These are phyloP conservation scores for Colletotrichum truncatum DNA, from an alignment of 2,329 filamentous ascomycete species.

Conservation along the genomic window DNA sequence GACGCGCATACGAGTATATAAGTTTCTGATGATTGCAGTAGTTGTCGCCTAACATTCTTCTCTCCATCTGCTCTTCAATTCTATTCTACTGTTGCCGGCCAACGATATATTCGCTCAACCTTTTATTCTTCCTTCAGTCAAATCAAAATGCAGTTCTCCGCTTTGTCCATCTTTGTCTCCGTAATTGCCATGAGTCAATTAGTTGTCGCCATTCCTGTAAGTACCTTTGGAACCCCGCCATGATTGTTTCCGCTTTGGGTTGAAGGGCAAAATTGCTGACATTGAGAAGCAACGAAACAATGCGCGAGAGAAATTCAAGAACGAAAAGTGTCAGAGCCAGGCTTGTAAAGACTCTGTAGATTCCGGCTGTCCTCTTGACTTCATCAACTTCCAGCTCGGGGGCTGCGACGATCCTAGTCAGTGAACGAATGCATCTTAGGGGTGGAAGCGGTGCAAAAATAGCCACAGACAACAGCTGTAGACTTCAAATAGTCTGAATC, in stretches of 20 bases:
- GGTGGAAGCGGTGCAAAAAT: background rate
- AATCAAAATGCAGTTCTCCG: conserved; percentile 1
- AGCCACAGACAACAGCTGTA: background rate
- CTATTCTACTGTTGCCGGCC: background rate
- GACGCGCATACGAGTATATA: too few species aligned
- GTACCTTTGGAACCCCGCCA: too few species aligned
- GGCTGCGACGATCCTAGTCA: conserved; percentile 15
- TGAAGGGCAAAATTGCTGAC: too few species aligned
- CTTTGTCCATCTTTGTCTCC: background rate
- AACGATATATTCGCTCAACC: background rate
- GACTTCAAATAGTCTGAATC: background rate
- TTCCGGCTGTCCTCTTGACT: conserved; percentile 1
- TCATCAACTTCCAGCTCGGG: conserved; percentile 5
- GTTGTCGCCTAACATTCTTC: background rate
- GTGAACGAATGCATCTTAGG: background rate
- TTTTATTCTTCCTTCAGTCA: background rate
- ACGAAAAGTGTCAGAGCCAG: conserved; percentile 12
- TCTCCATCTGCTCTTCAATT: background rate
- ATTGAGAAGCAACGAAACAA: background rate
- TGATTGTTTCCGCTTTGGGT: too few species aligned
- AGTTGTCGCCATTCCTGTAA: background rate
- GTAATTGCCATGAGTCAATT: background rate
- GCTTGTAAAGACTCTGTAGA: conserved; percentile 7
- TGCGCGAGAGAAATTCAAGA: conserved; percentile 10
- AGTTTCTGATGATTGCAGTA: too few species aligned